Evolutionary conservation across 352 stramenopile species (phyloP).

Genomic region (Phytophthora ramorum): DNA sequence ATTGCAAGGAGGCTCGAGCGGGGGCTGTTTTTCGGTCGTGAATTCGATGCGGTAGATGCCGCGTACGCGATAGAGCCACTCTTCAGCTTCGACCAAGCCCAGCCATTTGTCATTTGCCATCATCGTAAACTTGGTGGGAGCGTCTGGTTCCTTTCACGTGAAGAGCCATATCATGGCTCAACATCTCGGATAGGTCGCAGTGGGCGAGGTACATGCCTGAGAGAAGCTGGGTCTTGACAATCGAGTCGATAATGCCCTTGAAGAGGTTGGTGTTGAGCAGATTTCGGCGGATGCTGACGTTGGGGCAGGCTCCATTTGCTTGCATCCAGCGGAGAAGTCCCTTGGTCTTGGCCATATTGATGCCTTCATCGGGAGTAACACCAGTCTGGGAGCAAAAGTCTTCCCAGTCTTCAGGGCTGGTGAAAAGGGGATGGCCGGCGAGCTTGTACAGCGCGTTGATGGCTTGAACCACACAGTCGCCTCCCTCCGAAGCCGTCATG

Average conservation of each 20-base stretch:
- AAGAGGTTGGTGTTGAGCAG: neutral
- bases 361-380: neutral
- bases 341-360: neutral
- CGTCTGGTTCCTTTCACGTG: neutral
- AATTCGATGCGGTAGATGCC: conserved; percentile 1
- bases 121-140: neutral
- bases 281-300: neutral
- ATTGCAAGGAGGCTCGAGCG: neutral
- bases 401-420: neutral
- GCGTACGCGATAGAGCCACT: neutral
- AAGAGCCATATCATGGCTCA: neutral
- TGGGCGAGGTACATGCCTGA: neutral
- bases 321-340: neutral
- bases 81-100: neutral
- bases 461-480: neutral
- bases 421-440: neutral
- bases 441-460: neutral
- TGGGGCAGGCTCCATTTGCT: neutral
- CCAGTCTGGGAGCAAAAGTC: neutral
- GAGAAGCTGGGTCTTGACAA: neutral
- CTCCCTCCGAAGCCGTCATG: neutral
- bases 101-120: neutral
- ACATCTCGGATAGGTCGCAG: neutral
- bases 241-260: neutral
- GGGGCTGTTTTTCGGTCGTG: neutral